Evolutionary conservation across 192 early-diverging fungal species (phyloP).

Genomic region (Kickxella alabastrina): DNA sequence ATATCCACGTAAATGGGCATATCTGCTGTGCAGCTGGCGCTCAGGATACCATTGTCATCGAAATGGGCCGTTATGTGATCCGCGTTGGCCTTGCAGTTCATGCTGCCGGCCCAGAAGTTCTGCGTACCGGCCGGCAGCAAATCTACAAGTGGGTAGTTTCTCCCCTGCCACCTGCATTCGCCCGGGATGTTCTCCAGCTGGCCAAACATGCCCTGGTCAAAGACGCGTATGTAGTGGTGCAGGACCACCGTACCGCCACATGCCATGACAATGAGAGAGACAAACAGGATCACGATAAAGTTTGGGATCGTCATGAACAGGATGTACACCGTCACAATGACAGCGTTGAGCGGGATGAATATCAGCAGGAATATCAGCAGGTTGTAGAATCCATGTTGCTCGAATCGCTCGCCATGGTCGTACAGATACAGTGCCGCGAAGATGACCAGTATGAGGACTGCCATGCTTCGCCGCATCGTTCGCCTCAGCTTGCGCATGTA

Average conservation of each 20-base stretch:
- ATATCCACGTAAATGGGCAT: conserved; percentile 19
- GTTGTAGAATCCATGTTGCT: conserved; percentile 42
- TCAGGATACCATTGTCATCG: conserved; percentile 20
- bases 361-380: conserved; percentile 44
- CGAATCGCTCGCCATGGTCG: conserved; percentile 45
- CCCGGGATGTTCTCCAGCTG: conserved; percentile 1
- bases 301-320: conserved; percentile 1
- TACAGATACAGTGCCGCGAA: conserved; percentile 23
- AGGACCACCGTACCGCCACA: conserved; percentile 17
- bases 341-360: conserved; percentile 21
- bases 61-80: conserved; percentile 22
- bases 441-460: conserved; percentile 7
- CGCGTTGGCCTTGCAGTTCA: conserved; percentile 10
- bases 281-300: conserved; percentile 18
- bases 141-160: conserved; percentile 34
- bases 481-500: conserved; percentile 17
- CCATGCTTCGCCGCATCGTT: conserved; percentile 7
- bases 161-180: conserved; percentile 35
- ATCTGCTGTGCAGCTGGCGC: conserved; percentile 9
- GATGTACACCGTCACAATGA: conserved; percentile 19
- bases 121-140: conserved; percentile 35
- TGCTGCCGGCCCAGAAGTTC: conserved; percentile 50
- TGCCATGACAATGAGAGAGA: conserved; percentile 6
- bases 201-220: conserved; percentile 28
- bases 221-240: conserved; percentile 24